Base-by-base conservation (phyloP, 768 basidiomycete genomes). In the Suillus americanus region DNA sequence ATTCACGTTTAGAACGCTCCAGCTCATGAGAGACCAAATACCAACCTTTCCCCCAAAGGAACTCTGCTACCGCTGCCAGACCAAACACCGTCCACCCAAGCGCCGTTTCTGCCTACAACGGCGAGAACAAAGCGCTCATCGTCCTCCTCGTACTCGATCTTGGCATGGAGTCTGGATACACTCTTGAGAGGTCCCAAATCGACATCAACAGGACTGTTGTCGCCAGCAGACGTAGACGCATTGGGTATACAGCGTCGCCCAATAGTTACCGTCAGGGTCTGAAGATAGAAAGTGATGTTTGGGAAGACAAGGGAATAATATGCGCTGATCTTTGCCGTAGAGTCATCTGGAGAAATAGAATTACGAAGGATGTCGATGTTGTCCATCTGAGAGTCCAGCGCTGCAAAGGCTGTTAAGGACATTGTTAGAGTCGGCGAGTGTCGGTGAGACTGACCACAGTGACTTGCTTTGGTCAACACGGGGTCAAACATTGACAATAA, bases 21-120 rank as follows among this genome's bases (percentile, higher is more conserved):
- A 16, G 38, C 9, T 48, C 16, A 35, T 38, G 25, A 51, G 33
- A 43, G 41, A 14, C 38, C 10, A 40, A 7, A 55, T 33, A 76
- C 82, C 59, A 64, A 95, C 97, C 93, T 85, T 75, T 95, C 93
- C 43, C 89, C 82, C 25, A 99, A 80, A 37, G 91, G 86, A n/a
- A 95, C 91, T 65, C 89, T 86, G 65, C 91, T 90, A 18, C 96
- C 94, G 68, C 92, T 89, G 13, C 90, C 91, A 57, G 89, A 89
- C 92, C 96, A 99, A n/a, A 92, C 88, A 37, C 95, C 96, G 68
- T 99, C 95, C 5, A 99, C 95, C 91, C 96, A 98, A 20, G 95
- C 95, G 14, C 97, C 97, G 71, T 99, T 99, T 64, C 97, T 83
- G n/a, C 97, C 97, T 43, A 94, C 84, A 43, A 99, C 96, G 65